Percentiles rank a stretch among this genome's conserved stretches.
Evolutionary conservation across 805 yeast species (phyloP).

Genomic region (Kodamaea laetipori): DNA sequence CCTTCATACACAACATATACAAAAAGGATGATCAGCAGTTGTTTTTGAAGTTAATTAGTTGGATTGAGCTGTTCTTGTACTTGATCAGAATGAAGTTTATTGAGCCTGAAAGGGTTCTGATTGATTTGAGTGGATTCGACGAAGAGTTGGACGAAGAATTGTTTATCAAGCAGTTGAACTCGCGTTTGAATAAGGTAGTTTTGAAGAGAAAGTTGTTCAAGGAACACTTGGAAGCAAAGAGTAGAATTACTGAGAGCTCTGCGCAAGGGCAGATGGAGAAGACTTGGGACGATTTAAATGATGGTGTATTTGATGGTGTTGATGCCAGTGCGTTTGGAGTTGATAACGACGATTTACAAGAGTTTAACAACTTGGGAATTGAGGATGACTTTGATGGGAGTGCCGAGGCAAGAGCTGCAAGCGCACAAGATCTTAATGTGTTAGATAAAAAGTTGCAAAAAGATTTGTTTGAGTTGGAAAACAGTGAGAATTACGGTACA

Average conservation of each 20-base stretch:
- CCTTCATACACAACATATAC: constrained; percentile 80
- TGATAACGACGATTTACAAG: constrained; percentile 42
- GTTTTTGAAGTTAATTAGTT: constrained; percentile 68
- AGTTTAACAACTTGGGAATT: constrained; percentile 37
- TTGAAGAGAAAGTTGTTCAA: constrained; percentile 42
- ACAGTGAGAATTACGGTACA: constrained; percentile 21
- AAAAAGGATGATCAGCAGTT: constrained; percentile 69
- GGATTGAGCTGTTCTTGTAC: constrained; percentile 70
- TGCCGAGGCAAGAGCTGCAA: not conserved
- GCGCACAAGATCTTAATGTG: constrained; percentile 17
- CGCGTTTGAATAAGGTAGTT: constrained; percentile 38
- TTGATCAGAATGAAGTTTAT: constrained; percentile 64
- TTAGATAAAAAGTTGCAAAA: constrained; percentile 21
- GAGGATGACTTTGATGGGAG: constrained; percentile 22
- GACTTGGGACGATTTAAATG: constrained; percentile 50
- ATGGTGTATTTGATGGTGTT: constrained; percentile 27
- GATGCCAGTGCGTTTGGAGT: constrained; percentile 40
- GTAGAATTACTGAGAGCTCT: constrained; percentile 24
- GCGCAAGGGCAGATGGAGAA: constrained; percentile 27
- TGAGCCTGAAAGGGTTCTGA: constrained; percentile 33
- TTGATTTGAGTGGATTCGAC: constrained; percentile 9
- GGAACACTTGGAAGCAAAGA: constrained; percentile 29
- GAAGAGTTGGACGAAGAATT: constrained; percentile 32
- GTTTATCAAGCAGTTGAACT: constrained; percentile 43
- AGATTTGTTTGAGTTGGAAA: constrained; percentile 21